phyloP scores from a whole-genome alignment of 257 asterid genomes.

The Avicennia marina region DNA sequence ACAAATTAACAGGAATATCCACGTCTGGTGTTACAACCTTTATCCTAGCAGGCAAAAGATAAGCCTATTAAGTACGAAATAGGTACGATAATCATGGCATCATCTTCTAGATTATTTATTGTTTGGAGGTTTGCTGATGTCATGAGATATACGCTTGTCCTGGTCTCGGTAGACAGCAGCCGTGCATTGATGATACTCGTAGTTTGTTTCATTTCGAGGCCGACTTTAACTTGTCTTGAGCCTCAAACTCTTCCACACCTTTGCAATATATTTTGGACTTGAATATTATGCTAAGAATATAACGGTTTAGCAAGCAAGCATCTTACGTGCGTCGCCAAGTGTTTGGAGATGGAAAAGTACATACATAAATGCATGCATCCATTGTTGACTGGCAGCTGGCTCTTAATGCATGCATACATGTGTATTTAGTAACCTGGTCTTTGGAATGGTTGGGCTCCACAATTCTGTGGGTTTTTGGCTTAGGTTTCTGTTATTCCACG shows the following conservation, averaged over 20 bases:
- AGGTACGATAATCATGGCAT: not conserved
- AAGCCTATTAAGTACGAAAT: not conserved
- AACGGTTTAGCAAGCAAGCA: too few species aligned
- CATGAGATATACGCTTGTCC: not conserved
- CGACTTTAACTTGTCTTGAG: constrained; percentile 10
- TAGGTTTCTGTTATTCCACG: too few species aligned
- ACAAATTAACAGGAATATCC: too few species aligned
- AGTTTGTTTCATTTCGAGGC: not conserved
- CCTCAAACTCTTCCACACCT: constrained; percentile 6
- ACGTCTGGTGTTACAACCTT: too few species aligned
- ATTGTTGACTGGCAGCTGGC: too few species aligned
- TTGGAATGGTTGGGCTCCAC: too few species aligned
- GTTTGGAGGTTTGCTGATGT: constrained; percentile 1
- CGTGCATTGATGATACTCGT: not conserved
- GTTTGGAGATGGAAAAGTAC: too few species aligned
- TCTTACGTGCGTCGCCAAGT: too few species aligned
- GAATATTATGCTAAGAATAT: not conserved
- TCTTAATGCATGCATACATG: too few species aligned
- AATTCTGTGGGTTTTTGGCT: too few species aligned
- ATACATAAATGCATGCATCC: too few species aligned
- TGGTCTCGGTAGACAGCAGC: not conserved
- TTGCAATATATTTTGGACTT: not conserved
- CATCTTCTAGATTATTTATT: not conserved
- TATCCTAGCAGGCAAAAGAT: not conserved
- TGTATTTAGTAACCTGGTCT: too few species aligned